Base-by-base conservation (phyloP, 1,139 yeast species). In the Suhomyces ambrosiae region DNA sequence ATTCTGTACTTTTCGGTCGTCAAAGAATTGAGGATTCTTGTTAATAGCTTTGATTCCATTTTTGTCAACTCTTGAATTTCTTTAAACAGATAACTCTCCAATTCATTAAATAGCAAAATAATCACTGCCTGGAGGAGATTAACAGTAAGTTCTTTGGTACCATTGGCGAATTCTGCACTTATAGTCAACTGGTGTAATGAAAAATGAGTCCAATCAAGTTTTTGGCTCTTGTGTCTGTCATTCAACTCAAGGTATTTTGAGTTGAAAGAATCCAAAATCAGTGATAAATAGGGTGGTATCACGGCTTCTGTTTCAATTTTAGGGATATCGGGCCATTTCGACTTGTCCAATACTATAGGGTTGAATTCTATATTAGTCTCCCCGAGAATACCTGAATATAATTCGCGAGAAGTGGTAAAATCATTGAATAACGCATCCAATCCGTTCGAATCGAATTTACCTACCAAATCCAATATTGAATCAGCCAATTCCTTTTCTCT, bases 281-380 rank as follows among this genome's bases (percentile, higher is more conserved):
- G n/a, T 4, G 44, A 10, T 15, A 48, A 42, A 7, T 30, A 27
- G 2, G 29, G 12, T 4, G 52, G 52, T 15, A 49, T 33, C 3
- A 28, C 23, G 1, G 52, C 29, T 6, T 52, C 53, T 1, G 47
- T 32, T 12, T 55, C 60, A 22, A 43, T 49, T 16, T 56, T 56
- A 2, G 76, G 74, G 8, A 69, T 57, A 24, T 65, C 74, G 0
- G 76, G 74, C 77, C 77, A 71, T 33, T 56, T 48, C 24, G 58
- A 55, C 45, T 60, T 60, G 35, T 63, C 67, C 30, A 71, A 55
- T 2, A 71, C 52, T 31, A 68, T 44, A 0, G 70, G 68, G 24
- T 44, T 51, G 44, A 71, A 69, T 7, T 59, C 63, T n/a, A 58
- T 37, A 1, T 33, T 29, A 2, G 47, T 30, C 5, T 36, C 29